Conservation (phyloP, 1,284 basidiomycete genomes). For the Schizophyllum commune region DNA sequence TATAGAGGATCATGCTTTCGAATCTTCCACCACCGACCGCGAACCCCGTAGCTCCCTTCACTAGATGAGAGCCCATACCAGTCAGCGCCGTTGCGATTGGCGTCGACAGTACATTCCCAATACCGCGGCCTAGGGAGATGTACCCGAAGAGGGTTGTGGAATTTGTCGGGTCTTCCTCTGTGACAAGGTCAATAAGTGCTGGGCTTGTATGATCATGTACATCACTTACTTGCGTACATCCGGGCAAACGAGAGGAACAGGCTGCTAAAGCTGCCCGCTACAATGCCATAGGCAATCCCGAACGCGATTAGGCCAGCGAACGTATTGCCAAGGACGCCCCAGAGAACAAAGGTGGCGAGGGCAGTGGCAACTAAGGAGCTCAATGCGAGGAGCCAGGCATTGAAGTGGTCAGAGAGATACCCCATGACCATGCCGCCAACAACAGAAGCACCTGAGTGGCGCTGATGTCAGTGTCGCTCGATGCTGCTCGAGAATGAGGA, state of each 20-base stretch:
- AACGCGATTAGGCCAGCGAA: slow-evolving; percentile 27
- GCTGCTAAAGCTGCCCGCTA: slow-evolving; percentile 29
- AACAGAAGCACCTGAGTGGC: slow-evolving; percentile 15
- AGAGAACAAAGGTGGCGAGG: slow-evolving; percentile 28
- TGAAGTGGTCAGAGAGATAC: slow-evolving; percentile 26
- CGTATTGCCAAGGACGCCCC: slow-evolving; percentile 28
- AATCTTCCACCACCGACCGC: slow-evolving; percentile 26
- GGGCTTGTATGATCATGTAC: slow-evolving; percentile 13
- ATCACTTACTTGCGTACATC: slow-evolving; percentile 22
- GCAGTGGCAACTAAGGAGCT: slow-evolving; percentile 20
- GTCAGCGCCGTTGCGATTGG: slow-evolving; percentile 12
- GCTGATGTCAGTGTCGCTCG: neutral
- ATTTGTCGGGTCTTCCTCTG: slow-evolving; percentile 20
- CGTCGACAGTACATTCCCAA: slow-evolving; percentile 35
- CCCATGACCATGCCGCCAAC: slow-evolving; percentile 26
- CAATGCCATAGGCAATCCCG: slow-evolving; percentile 24
- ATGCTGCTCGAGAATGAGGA: neutral
- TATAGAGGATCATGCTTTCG: slow-evolving; percentile 27
- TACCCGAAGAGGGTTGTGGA: slow-evolving; percentile 29
- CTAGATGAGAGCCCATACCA: neutral
- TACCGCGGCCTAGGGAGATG: slow-evolving; percentile 28
- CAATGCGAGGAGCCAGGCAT: slow-evolving; percentile 27
- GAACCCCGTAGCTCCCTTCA: slow-evolving; percentile 16
- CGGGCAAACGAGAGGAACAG: slow-evolving; percentile 26
- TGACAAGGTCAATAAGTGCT: slow-evolving; percentile 11